Percentiles rank a stretch among this genome's conserved stretches.
These are phyloP conservation scores for Tremellales sp. DNA, from an alignment of 1,284 basidiomycete genomes.

Conservation along the genomic window DNA sequence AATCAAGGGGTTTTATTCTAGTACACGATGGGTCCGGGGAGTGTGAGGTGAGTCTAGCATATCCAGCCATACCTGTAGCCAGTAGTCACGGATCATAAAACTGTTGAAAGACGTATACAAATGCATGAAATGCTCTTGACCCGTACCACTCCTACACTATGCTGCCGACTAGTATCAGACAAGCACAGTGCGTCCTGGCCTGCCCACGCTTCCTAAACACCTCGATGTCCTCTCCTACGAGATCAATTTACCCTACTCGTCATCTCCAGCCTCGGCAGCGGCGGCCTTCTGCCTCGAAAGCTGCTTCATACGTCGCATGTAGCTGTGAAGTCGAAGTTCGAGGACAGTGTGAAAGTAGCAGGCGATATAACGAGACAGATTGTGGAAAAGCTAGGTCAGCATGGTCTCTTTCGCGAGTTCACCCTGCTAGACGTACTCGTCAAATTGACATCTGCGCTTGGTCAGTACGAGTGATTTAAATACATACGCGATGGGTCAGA, in stretches of 20 bases:
- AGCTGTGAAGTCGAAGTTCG: constrained; percentile 52
- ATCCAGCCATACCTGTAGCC: neutral
- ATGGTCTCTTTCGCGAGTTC: neutral
- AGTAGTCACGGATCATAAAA: no score
- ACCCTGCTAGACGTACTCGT: constrained; percentile 62
- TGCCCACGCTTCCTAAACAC: neutral
- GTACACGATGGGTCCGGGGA: no score
- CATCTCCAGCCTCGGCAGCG: constrained; percentile 55
- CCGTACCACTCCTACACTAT: no score
- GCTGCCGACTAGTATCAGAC: neutral
- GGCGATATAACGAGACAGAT: neutral
- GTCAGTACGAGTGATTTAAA: constrained; percentile 2
- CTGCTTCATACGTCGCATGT: constrained; percentile 77
- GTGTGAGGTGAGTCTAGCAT: no score
- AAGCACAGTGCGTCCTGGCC: neutral
- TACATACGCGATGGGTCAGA: constrained; percentile 11
- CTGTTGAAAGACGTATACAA: neutral
- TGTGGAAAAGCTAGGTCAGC: neutral
- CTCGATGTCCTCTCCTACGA: neutral
- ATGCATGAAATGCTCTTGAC: neutral
- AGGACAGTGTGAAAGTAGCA: neutral
- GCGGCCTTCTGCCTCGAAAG: constrained; percentile 66
- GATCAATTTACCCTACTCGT: constrained; percentile 7
- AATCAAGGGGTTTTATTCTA: no score
- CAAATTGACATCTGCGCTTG: constrained; percentile 71